phyloP scores from a whole-genome alignment of 106 monocot genomes.

The Alisma plantagoaquatica region DNA sequence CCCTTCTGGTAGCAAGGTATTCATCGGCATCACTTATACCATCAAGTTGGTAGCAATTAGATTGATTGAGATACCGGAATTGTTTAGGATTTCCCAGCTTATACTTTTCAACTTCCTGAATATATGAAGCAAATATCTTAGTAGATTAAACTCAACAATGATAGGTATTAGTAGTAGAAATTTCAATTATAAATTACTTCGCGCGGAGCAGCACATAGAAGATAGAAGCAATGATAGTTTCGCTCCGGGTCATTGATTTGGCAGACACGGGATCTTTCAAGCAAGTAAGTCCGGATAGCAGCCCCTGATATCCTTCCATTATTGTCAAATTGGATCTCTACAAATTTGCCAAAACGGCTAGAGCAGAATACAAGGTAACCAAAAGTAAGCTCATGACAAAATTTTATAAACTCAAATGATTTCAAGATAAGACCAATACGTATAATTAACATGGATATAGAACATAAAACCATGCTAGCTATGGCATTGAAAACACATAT shows the following conservation, averaged over 20 bases:
- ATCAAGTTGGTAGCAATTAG: constrained; percentile 68
- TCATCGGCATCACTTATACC: constrained; percentile 74
- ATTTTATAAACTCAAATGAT: too few relatives aligned
- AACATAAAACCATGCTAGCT: too few relatives aligned
- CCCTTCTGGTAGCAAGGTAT: constrained; percentile 77
- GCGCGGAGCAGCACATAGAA: constrained; percentile 81
- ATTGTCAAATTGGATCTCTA: constrained; percentile 95
- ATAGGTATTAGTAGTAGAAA: too few relatives aligned
- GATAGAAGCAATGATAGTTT: constrained; percentile 94
- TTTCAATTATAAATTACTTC: constrained; percentile 39
- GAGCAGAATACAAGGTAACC: too few relatives aligned
- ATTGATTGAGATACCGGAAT: constrained; percentile 90
- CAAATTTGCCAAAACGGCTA: constrained; percentile 98
- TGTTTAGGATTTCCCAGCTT: constrained; percentile 55
- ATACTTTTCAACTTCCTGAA: constrained; percentile 66
- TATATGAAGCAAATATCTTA: too few relatives aligned
- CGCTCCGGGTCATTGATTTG: constrained; percentile 87
- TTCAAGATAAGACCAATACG: too few relatives aligned
- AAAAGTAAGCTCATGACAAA: too few relatives aligned
- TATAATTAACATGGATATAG: too few relatives aligned
- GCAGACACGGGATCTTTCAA: constrained; percentile 91
- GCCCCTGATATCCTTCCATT: constrained; percentile 97
- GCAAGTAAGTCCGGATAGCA: constrained; percentile 91
- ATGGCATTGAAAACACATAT: too few relatives aligned
- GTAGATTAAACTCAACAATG: too few relatives aligned